phyloP scores from a whole-genome alignment of 495 filamentous ascomycete species.

The Lasiosphaeriaceae sp. region DNA sequence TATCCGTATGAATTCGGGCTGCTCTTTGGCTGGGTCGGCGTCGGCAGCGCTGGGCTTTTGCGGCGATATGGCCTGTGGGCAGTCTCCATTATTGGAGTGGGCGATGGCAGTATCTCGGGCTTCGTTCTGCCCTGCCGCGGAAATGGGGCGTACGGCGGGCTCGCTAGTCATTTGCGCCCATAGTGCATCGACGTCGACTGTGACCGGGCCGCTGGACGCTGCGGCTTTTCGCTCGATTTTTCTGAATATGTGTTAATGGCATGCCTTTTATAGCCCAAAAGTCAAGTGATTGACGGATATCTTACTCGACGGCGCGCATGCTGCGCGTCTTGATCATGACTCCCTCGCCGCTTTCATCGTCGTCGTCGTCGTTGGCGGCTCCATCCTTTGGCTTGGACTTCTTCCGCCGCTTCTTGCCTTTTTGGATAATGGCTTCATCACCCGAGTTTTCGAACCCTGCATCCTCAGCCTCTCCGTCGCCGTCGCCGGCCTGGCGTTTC shows the following conservation, averaged over 20 bases:
- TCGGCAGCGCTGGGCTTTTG: background rate
- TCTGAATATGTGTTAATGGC: slow-evolving; percentile 38
- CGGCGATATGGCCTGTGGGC: slow-evolving; percentile 17
- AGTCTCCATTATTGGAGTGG: background rate
- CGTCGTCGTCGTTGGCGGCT: slow-evolving; percentile 39
- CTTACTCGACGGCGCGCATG: slow-evolving; percentile 59
- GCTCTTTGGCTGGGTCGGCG: background rate
- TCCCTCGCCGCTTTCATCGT: slow-evolving; percentile 65
- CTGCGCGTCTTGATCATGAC: slow-evolving; percentile 80
- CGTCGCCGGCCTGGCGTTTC: slow-evolving; percentile 37
- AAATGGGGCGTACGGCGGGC: slow-evolving; percentile 2
- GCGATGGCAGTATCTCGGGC: slow-evolving; percentile 5
- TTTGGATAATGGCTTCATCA: slow-evolving; percentile 71
- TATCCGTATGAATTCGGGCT: slow-evolving; percentile 64
- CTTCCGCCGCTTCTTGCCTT: slow-evolving; percentile 54
- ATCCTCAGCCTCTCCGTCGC: slow-evolving; percentile 38
- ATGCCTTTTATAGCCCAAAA: too few species aligned
- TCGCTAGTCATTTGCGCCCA: slow-evolving; percentile 75
- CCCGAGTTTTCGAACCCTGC: slow-evolving; percentile 60
- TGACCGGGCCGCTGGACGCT: slow-evolving; percentile 62
- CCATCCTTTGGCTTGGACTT: slow-evolving; percentile 48
- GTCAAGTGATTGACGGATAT: background rate
- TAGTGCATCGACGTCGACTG: slow-evolving; percentile 82
- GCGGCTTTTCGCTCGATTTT: slow-evolving; percentile 62
- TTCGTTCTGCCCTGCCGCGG: background rate